These are phyloP conservation scores for Fragosphaeria purpurea DNA, from an alignment of 2,329 filamentous ascomycete genomes.

Conservation along the genomic window DNA sequence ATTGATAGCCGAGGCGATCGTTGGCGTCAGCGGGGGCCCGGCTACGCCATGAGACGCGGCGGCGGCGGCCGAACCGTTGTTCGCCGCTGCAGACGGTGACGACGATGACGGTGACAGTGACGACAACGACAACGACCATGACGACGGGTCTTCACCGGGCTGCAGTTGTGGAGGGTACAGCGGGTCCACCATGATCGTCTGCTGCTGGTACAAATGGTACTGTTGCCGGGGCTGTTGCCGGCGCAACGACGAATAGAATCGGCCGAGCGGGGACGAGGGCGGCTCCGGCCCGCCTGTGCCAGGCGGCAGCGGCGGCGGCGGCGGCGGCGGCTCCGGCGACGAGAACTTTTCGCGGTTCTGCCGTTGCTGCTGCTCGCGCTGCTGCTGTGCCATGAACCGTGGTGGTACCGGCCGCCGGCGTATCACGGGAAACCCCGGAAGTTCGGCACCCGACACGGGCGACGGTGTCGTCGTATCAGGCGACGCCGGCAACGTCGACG, in stretches of 20 bases:
- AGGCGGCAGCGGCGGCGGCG: not conserved
- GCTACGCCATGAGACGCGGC: slow-evolving; percentile 7
- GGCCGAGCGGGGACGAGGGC: not conserved
- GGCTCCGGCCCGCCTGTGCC: too few species aligned
- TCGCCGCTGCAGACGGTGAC: not conserved
- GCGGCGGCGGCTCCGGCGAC: not conserved
- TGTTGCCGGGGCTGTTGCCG: slow-evolving; percentile 2
- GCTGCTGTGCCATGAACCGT: not conserved
- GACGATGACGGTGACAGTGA: not conserved
- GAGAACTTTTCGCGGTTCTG: slow-evolving; percentile 4
- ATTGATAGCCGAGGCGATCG: slow-evolving; percentile 8
- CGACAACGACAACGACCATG: not conserved
- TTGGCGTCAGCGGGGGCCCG: slow-evolving; percentile 5
- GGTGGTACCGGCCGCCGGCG: slow-evolving; percentile 7
- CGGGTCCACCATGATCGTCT: slow-evolving; percentile 33
- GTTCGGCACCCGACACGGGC: not conserved
- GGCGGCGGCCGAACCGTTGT: not conserved
- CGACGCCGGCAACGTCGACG: too few species aligned
- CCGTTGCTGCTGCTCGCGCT: slow-evolving; percentile 4
- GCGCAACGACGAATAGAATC: not conserved
- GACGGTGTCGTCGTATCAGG: not conserved
- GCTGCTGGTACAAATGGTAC: slow-evolving; percentile 18
- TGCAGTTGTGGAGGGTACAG: slow-evolving; percentile 48
- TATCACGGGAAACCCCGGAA: slow-evolving; percentile 3
- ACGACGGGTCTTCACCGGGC: slow-evolving; percentile 18